A percentile compares a stretch with the other conserved stretches of the same genome.
phyloP scores from a whole-genome alignment of 2,329 filamentous ascomycete species.

The Trichoderma atroviride region DNA sequence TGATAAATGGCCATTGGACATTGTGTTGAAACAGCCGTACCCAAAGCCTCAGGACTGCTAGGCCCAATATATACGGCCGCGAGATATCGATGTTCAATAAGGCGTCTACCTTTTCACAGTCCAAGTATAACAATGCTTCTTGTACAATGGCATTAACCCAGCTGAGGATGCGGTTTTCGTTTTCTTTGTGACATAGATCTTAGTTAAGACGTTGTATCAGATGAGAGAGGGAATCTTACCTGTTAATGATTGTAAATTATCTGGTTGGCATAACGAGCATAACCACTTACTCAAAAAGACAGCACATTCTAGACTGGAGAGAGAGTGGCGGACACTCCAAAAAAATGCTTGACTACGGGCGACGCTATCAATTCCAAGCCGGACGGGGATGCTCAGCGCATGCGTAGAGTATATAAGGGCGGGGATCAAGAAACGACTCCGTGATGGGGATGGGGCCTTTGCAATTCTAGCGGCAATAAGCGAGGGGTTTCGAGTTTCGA shows the following conservation, averaged over 20 bases:
- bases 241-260: neutral
- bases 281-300: neutral
- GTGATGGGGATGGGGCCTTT: neutral
- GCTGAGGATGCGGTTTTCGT: neutral
- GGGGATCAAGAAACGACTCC: neutral
- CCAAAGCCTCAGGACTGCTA: neutral
- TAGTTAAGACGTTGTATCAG: neutral
- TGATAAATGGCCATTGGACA: neutral
- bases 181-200: neutral
- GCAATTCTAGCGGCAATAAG: neutral
- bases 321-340: neutral
- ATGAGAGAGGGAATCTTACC: neutral
- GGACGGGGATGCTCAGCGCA: neutral
- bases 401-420: neutral
- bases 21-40: neutral
- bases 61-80: neutral
- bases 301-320: neutral
- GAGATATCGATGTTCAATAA: neutral
- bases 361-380: neutral
- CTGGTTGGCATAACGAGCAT: neutral
- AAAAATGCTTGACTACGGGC: neutral
- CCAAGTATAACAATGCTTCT: neutral
- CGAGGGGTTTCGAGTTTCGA: neutral
- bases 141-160: neutral
- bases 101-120: neutral